Evolutionary conservation across 2,329 filamentous ascomycete genomes (phyloP).

Genomic region (Microdochium nivale): DNA sequence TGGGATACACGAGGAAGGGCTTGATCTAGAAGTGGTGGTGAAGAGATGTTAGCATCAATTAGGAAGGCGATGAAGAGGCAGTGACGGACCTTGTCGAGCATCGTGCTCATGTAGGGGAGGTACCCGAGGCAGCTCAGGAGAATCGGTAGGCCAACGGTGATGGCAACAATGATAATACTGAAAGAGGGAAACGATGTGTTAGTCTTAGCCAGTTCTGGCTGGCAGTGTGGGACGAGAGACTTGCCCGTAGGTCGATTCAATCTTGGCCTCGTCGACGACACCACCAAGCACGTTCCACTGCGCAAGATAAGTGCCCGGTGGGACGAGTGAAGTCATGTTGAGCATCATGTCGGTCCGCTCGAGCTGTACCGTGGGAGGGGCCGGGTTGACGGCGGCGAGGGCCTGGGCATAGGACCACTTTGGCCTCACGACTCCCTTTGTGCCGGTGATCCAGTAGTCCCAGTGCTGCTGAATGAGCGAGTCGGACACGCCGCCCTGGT

Average conservation of each 20-base stretch:
- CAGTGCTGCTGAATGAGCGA: constrained; percentile 16
- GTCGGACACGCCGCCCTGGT: constrained; percentile 3
- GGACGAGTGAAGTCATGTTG: constrained; percentile 10
- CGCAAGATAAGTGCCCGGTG: neutral
- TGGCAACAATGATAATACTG: constrained; percentile 15
- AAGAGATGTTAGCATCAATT: neutral
- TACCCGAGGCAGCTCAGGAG: constrained; percentile 13
- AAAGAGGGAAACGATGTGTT: neutral
- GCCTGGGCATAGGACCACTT: constrained; percentile 15
- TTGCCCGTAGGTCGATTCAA: constrained; percentile 3
- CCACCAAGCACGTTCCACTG: neutral
- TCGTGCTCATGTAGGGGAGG: constrained; percentile 14
- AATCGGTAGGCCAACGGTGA: constrained; percentile 16
- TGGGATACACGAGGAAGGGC: constrained; percentile 23
- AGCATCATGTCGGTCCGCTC: constrained; percentile 5
- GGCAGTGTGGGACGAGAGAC: neutral
- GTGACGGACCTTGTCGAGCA: constrained; percentile 7
- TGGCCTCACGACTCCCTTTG: constrained; percentile 5
- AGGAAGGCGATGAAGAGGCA: neutral
- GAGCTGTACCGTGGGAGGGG: constrained; percentile 3
- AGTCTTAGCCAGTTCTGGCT: neutral
- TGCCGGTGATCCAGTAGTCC: constrained; percentile 11
- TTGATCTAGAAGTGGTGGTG: constrained; percentile 8
- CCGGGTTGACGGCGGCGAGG: constrained; percentile 6
- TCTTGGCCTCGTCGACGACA: neutral